Evolutionary conservation across 441 rosid species (phyloP).

Genomic region (Aleurites moluccanus): DNA sequence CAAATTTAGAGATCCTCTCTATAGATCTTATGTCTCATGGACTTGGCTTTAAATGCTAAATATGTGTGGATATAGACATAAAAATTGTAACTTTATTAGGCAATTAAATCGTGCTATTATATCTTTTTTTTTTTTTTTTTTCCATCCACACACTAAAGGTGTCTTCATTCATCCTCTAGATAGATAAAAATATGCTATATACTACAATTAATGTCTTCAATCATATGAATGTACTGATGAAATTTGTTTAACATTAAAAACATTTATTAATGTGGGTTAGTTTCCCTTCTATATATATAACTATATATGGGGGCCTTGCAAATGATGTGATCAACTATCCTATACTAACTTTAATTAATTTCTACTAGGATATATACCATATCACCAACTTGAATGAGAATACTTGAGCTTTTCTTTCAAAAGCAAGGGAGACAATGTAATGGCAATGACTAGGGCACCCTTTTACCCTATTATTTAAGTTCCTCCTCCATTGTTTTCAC

Average conservation of each 20-base stretch:
- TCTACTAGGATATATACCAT: no score
- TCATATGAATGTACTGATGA: not conserved
- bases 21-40: not conserved
- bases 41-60: not conserved
- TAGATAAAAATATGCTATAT: not conserved
- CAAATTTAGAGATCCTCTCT: no score
- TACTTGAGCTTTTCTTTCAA: no score
- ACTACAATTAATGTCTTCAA: not conserved
- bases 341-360: no score
- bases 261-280: not conserved
- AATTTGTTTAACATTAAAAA: not conserved
- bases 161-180: conserved; percentile 10
- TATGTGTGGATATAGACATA: not conserved
- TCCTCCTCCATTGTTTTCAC: no score
- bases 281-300: not conserved
- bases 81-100: conserved; percentile 1
- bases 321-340: no score
- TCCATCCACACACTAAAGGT: not conserved
- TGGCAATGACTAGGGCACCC: no score
- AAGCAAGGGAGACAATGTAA: no score
- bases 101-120: not conserved
- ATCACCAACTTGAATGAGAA: no score
- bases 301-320: no score
- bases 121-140: not conserved
- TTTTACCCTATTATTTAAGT: no score